Percentiles rank a stretch among this genome's conserved stretches.
Conservation (phyloP, 73 alveolate species). For the Paramecium tetraurelia region DNA sequence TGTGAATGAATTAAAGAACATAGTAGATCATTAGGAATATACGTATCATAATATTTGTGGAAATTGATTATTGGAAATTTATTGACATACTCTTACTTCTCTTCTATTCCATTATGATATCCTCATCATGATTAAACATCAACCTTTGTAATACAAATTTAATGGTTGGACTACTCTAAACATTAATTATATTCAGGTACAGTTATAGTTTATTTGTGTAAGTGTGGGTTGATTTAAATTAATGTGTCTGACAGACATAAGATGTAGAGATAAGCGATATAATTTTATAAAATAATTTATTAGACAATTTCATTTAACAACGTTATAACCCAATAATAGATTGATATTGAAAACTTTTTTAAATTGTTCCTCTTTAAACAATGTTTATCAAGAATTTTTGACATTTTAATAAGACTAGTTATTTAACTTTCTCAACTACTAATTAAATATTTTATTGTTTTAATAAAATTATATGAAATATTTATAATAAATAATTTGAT, state of each 20-base stretch:
- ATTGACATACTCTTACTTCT: constrained; percentile 62
- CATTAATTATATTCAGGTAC: constrained; percentile 75
- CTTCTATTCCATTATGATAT: constrained; percentile 77
- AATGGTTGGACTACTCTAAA: constrained; percentile 80
- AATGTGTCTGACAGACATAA: constrained; percentile 12
- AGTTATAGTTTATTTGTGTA: constrained; percentile 65
- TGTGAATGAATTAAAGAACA: constrained; percentile 57
- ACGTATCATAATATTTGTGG: constrained; percentile 72
- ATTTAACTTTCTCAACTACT: no score
- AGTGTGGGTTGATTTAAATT: constrained; percentile 76
- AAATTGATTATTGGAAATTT: constrained; percentile 69
- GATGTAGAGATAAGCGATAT: no score
- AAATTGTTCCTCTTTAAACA: no score
- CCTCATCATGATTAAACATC: constrained; percentile 82
- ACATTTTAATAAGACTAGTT: no score
- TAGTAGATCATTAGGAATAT: constrained; percentile 74
- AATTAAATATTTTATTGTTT: no score
- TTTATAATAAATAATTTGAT: no score
- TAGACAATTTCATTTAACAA: no score
- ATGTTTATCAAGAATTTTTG: no score
- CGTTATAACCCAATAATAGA: no score
- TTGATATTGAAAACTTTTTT: background rate
- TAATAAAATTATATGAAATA: no score
- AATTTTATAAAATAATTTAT: no score
- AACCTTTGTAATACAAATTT: constrained; percentile 62